These are phyloP conservation scores for Trichoderma atroviride DNA, from an alignment of 2,329 filamentous ascomycete species.

Conservation along the genomic window DNA sequence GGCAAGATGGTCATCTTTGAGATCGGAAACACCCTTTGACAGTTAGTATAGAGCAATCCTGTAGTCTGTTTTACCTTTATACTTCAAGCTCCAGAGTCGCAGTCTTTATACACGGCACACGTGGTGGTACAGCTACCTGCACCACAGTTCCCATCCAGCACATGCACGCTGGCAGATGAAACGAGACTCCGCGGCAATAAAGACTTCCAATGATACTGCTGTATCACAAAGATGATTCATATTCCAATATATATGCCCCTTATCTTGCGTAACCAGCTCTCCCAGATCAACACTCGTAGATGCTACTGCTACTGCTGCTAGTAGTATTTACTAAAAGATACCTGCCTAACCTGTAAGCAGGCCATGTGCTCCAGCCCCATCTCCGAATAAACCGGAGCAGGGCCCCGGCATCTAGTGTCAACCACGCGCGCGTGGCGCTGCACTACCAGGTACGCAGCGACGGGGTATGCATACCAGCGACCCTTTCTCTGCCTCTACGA, in stretches of 20 bases:
- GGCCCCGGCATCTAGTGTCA: not conserved
- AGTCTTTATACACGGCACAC: not conserved
- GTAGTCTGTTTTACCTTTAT: not conserved
- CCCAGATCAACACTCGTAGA: not conserved
- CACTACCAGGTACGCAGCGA: conserved; percentile 15
- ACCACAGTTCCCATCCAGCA: too few relatives aligned
- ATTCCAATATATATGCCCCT: not conserved
- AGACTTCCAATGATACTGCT: not conserved
- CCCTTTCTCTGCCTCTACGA: not conserved
- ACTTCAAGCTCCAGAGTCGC: too few relatives aligned
- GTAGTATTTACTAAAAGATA: not conserved
- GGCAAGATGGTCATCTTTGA: not conserved
- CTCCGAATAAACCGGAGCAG: not conserved
- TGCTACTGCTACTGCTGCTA: too few relatives aligned
- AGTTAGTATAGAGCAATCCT: not conserved
- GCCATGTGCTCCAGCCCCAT: not conserved
- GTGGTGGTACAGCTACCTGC: not conserved
- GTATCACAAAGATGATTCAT: not conserved
- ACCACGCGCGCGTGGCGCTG: conserved; percentile 18
- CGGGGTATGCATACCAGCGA: conserved; percentile 12
- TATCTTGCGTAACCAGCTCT: not conserved
- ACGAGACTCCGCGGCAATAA: not conserved
- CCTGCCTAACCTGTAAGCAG: not conserved
- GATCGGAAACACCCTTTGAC: not conserved
- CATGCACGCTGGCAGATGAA: not conserved